Base-by-base conservation (phyloP, 805 yeast genomes). In the Komagataella ulmi region DNA sequence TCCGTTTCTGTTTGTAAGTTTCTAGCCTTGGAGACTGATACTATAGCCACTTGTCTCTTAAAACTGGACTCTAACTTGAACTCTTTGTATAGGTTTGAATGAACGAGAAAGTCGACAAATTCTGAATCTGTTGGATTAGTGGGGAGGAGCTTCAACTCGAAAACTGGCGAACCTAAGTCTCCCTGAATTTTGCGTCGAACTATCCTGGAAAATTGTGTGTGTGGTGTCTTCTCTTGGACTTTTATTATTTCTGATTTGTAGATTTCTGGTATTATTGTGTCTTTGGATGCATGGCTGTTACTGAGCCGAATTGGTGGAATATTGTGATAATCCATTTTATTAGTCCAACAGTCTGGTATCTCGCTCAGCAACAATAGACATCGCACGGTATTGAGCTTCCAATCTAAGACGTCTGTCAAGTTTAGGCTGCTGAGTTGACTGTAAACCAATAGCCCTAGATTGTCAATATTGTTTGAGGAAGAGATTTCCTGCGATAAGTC, bases 301-400 rank as follows among this genome's bases (percentile, higher is more conserved):
- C 40, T 30, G 40, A 30, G 40, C 14, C 40, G 14, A 3, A 30
- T 14, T 30, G 40, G 14, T 4, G 40, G 40, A 10, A 30, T 30
- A 30, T 10, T 30, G 12, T 30, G 40, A 30, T 58, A 56, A 14
- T 45, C 44, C 12, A 24, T 49, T 19, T 57, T 58, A 30, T 55
- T 55, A n/a, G 57, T 52, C 24, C 51, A 46, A 8, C 36, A 30
- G 40, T 43, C 23, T 6, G 44, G 50, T 12, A 43, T 44, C n/a
- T 17, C 45, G 19, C 47, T 49, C 43, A 75, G 58, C 48, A 76
- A 68, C 44, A 76, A 64, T 54, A 74, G 68, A 49, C 77, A 72
- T 49, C 81, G 61, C 17, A 79, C 70, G 46, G 75, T 72, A 56
- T 76, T 76, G 50, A 76, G 63, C 57, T 75, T 75, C 80, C 80